Conservation (phyloP, 768 basidiomycete species). For the Trametes villosa region DNA sequence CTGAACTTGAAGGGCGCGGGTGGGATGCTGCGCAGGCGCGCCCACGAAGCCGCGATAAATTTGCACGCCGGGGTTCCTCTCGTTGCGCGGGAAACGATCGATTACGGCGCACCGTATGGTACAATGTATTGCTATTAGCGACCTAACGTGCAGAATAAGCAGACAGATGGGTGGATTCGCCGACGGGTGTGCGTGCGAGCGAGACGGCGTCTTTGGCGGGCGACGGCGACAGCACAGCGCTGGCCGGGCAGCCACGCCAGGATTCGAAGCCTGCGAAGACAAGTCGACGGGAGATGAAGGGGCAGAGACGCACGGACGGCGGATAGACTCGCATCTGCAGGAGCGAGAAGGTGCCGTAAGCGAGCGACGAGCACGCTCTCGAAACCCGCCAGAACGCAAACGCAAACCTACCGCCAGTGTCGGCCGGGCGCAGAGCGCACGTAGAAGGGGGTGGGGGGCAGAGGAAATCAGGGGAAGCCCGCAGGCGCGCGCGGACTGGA, state of each 20-base stretch:
- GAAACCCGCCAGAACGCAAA: neutral
- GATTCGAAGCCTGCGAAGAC: conserved; percentile 10
- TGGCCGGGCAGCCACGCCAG: neutral
- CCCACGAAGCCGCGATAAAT: neutral
- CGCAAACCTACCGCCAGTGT: too few species aligned
- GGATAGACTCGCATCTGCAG: neutral
- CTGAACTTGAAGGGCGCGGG: too few species aligned
- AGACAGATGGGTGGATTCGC: neutral
- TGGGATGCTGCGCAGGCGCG: neutral
- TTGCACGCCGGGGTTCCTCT: too few species aligned
- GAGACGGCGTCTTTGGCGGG: neutral
- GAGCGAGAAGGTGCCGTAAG: neutral
- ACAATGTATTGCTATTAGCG: too few species aligned
- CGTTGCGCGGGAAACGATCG: neutral
- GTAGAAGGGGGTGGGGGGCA: neutral
- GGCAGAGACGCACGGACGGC: neutral
- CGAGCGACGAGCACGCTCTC: neutral
- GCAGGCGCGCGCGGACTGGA: neutral
- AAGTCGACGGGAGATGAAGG: conserved; percentile 5
- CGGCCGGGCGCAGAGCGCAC: conserved; percentile 10
- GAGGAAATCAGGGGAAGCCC: neutral
- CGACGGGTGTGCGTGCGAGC: neutral
- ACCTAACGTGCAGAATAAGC: too few species aligned
- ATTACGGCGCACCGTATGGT: neutral
- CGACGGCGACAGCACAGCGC: neutral